Percentiles rank a stretch among this genome's conserved stretches.
These are phyloP conservation scores for Vitis rotundifolia DNA, from an alignment of 164 flowering plant species.

Conservation along the genomic window DNA sequence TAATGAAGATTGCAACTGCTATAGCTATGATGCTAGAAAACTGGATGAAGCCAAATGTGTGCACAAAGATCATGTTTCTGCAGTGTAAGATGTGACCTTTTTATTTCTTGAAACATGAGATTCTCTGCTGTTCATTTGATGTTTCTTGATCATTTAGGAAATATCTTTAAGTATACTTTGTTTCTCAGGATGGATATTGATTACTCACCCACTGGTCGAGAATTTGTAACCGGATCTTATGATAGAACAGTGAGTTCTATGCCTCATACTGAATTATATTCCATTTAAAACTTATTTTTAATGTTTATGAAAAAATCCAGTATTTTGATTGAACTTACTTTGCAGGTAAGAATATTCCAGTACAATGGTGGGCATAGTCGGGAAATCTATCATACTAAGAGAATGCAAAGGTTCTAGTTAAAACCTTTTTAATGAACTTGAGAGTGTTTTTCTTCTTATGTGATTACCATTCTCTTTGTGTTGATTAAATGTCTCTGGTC, in stretches of 20 bases:
- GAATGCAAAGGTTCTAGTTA: constrained; percentile 87
- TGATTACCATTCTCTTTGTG: background rate
- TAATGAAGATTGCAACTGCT: constrained; percentile 94
- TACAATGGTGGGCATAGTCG: constrained; percentile 95
- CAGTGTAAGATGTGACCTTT: constrained; percentile 66
- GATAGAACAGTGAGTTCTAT: constrained; percentile 82
- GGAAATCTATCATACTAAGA: constrained; percentile 91
- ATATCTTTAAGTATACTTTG: background rate
- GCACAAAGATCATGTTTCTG: constrained; percentile 90
- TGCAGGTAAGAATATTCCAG: constrained; percentile 83
- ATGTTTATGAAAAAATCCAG: background rate
- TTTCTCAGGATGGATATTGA: constrained; percentile 91
- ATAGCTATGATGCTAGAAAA: constrained; percentile 83
- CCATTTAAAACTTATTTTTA: background rate
- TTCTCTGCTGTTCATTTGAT: background rate
- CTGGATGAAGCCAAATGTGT: constrained; percentile 86
- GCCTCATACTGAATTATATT: background rate
- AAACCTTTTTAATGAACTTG: background rate
- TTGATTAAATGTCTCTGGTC: background rate
- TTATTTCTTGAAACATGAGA: too few relatives aligned
- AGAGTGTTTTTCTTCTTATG: background rate
- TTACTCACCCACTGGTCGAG: constrained; percentile 94
- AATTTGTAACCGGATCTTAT: constrained; percentile 96
- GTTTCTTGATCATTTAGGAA: background rate
- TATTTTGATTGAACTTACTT: constrained; percentile 11